Evolutionary conservation across 352 stramenopile species (phyloP).

Genomic region (Elongisporangium undulatum): DNA sequence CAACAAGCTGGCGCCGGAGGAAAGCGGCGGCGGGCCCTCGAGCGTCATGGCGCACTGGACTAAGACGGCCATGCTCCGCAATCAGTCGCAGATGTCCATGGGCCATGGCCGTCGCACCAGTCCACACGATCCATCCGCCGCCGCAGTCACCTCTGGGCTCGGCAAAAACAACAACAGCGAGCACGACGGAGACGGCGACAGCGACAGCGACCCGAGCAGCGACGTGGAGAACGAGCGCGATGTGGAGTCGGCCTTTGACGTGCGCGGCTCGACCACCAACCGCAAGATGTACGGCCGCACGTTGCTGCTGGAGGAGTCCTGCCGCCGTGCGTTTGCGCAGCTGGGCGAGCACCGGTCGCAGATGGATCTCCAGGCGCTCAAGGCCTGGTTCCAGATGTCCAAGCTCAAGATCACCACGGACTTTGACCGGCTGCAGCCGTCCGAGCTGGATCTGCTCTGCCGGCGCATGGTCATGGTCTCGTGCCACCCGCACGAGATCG

Average conservation of each 20-base stretch:
- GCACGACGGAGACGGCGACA: slow-evolving; percentile 18
- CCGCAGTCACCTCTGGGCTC: neutral
- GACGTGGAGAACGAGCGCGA: neutral
- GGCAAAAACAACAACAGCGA: slow-evolving; percentile 6
- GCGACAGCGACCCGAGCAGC: slow-evolving; percentile 7
- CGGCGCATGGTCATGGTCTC: slow-evolving; percentile 46
- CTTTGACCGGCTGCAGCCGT: slow-evolving; percentile 53
- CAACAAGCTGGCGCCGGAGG: slow-evolving; percentile 2
- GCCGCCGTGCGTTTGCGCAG: slow-evolving; percentile 45
- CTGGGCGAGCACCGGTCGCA: slow-evolving; percentile 49
- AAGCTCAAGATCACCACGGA: slow-evolving; percentile 75
- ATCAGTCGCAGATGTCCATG: slow-evolving; percentile 12
- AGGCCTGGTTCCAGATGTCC: slow-evolving; percentile 69
- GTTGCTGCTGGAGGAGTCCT: slow-evolving; percentile 68
- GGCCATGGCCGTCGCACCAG: neutral
- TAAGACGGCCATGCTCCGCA: slow-evolving; percentile 33
- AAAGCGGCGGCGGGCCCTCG: slow-evolving; percentile 16
- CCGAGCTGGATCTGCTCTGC: slow-evolving; percentile 58
- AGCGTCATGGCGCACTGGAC: slow-evolving; percentile 63
- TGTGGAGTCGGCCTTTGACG: slow-evolving; percentile 42
- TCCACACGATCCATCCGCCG: slow-evolving; percentile 2
- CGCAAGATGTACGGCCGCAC: slow-evolving; percentile 49
- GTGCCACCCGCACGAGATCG: slow-evolving; percentile 44
- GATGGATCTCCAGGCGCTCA: slow-evolving; percentile 54
- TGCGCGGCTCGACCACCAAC: slow-evolving; percentile 16